Percentiles rank a stretch among this genome's conserved stretches.
Conservation (phyloP, 495 filamentous ascomycete species). For the Thozetella sp. region DNA sequence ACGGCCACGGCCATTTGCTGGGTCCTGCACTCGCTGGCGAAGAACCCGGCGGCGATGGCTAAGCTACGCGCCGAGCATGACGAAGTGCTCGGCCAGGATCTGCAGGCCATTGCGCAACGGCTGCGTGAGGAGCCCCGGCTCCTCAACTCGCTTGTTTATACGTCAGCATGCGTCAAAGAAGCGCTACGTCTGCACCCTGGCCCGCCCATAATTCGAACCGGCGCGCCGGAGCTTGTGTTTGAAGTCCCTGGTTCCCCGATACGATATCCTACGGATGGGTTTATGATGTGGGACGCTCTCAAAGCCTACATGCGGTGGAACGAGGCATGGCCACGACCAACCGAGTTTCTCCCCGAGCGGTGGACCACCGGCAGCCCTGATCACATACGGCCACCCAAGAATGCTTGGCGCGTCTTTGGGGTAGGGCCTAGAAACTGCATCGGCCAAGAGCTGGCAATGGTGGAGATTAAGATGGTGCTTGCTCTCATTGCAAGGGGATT, state of each 20-base stretch:
- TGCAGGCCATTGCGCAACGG: conserved; percentile 9
- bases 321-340: conserved; percentile 28
- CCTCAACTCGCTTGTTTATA: not conserved
- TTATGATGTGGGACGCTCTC: conserved; percentile 29
- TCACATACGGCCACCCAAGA: conserved; percentile 32
- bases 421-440: conserved; percentile 55
- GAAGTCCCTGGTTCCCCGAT: conserved; percentile 17
- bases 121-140: not conserved
- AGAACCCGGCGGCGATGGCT: conserved; percentile 38
- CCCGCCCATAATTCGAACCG: conserved; percentile 25
- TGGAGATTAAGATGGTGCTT: conserved; percentile 45
- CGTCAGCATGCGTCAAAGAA: not conserved
- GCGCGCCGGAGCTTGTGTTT: conserved; percentile 26
- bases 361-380: conserved; percentile 32
- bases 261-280: conserved; percentile 35
- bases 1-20: conserved; percentile 39
- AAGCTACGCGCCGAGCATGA: conserved; percentile 49
- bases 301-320: conserved; percentile 29
- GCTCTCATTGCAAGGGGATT: conserved; percentile 42
- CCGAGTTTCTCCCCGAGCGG: conserved; percentile 41
- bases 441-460: conserved; percentile 52
- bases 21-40: conserved; percentile 36
- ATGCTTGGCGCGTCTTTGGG: conserved; percentile 51
- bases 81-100: conserved; percentile 24
- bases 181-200: conserved; percentile 29